A percentile compares a stretch with the other conserved stretches of the same genome.
Conservation (phyloP, 1,139 yeast genomes). For the Kodamaea anthophila region DNA sequence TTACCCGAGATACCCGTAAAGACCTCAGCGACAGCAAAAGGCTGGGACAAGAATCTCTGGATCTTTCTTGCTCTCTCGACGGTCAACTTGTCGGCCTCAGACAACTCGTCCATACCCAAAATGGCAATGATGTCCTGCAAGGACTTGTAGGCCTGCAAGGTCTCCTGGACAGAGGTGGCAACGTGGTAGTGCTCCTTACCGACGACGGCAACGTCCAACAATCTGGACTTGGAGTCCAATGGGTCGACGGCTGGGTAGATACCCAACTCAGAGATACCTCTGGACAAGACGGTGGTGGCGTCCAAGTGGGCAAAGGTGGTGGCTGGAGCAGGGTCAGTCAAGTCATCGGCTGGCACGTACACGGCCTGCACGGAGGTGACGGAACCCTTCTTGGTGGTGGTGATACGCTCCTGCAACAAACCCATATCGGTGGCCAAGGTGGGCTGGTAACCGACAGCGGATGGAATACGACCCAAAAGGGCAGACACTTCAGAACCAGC, state of each 20-base stretch:
- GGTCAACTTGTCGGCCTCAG: conserved; percentile 96
- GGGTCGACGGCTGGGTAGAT: conserved; percentile 99
- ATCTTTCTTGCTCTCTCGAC: conserved; percentile 99
- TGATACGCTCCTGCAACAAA: conserved; percentile 99
- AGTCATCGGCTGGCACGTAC: conserved; percentile 99
- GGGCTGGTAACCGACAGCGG: conserved; percentile 99
- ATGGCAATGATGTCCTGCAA: conserved; percentile 99
- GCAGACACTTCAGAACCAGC: conserved; percentile 99
- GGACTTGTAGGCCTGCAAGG: conserved; percentile 98
- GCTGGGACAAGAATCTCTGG: conserved; percentile 99
- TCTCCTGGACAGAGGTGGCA: conserved; percentile 94
- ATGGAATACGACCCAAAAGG: conserved; percentile 99
- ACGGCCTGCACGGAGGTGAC: conserved; percentile 99
- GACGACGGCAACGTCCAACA: conserved; percentile 92
- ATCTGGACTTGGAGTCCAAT: conserved; percentile 98
- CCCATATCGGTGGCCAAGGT: conserved; percentile 99
- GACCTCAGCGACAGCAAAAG: conserved; percentile 99
- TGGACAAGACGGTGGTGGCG: conserved; percentile 99
- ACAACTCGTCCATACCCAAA: conserved; percentile 99
- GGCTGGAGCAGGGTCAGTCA: conserved; percentile 99
- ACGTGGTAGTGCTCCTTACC: conserved; percentile 98
- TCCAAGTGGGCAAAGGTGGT: conserved; percentile 99
- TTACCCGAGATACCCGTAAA: conserved; percentile 99
- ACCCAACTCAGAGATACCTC: conserved; percentile 99
- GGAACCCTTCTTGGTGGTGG: conserved; percentile 99